These are phyloP conservation scores for Sporothrix globosa DNA, from an alignment of 2,329 filamentous ascomycete species.

Conservation along the genomic window DNA sequence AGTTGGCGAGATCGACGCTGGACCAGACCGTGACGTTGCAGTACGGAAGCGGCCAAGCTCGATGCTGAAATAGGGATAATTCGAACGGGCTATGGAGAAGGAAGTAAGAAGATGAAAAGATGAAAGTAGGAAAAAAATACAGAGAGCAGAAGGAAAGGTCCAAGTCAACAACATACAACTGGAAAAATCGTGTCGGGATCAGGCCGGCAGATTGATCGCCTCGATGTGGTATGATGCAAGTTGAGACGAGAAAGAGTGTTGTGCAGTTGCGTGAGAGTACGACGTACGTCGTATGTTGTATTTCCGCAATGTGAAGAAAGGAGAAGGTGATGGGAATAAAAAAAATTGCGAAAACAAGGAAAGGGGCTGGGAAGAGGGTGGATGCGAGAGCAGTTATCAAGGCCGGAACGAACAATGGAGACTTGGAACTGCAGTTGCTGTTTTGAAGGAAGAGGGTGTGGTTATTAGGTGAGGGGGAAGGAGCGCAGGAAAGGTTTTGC, in stretches of 20 bases:
- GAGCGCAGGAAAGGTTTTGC: not conserved
- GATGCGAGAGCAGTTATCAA: not conserved
- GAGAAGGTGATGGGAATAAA: not conserved
- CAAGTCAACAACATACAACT: not conserved
- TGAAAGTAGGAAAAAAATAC: no score
- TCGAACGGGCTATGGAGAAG: not conserved
- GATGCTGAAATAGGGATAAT: not conserved
- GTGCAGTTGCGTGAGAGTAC: not conserved
- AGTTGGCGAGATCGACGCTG: conserved; percentile 30
- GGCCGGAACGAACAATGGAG: conserved; percentile 6
- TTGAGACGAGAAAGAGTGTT: not conserved
- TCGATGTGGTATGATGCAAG: conserved; percentile 10
- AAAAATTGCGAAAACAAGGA: not conserved
- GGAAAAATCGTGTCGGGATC: conserved; percentile 4
- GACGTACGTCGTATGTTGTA: not conserved
- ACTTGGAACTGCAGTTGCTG: not conserved
- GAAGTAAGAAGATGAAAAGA: not conserved
- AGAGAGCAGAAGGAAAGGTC: not conserved
- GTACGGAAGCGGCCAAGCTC: not conserved
- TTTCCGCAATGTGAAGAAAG: not conserved
- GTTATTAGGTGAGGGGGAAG: not conserved
- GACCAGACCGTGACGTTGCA: conserved; percentile 29
- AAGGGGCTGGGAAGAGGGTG: not conserved
- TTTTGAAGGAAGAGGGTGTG: not conserved
- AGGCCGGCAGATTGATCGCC: not conserved